A percentile compares a stretch with the other conserved stretches of the same genome.
These are phyloP conservation scores for Diaporthe capsici DNA, from an alignment of 2,329 filamentous ascomycete species.

Conservation along the genomic window DNA sequence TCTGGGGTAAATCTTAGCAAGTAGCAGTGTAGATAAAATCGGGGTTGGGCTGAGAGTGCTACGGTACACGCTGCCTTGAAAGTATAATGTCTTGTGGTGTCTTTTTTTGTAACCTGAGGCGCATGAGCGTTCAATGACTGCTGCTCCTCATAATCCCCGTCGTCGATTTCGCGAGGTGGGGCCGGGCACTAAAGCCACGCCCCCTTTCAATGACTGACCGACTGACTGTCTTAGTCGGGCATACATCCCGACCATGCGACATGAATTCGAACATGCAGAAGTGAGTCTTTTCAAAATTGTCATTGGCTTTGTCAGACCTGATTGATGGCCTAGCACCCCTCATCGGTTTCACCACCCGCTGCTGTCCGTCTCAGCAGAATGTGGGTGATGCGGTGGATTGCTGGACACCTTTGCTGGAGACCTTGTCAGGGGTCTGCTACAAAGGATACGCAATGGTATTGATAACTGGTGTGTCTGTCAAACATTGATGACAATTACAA, in stretches of 20 bases:
- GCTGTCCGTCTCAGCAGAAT: not conserved
- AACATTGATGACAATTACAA: not conserved
- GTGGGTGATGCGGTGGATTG: not conserved
- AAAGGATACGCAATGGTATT: not conserved
- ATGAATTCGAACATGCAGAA: not conserved
- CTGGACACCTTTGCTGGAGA: not conserved
- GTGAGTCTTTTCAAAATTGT: not conserved
- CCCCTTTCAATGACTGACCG: not conserved
- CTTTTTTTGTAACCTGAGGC: not conserved
- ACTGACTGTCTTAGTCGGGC: not conserved
- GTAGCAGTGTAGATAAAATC: not conserved
- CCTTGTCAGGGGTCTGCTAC: not conserved
- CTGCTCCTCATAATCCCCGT: slow-evolving; percentile 2
- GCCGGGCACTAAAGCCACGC: not conserved
- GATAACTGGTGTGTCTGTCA: not conserved
- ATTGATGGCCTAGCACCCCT: not conserved
- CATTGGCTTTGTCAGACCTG: not conserved
- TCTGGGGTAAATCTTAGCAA: not conserved
- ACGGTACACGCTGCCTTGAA: not conserved
- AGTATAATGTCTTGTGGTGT: not conserved
- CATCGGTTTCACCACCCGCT: not conserved
- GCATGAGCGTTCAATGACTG: not conserved
- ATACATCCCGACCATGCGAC: not conserved
- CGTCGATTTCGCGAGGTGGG: slow-evolving; percentile 3
- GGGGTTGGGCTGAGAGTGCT: slow-evolving; percentile 22